Conservation (phyloP, 1,139 yeast genomes). For the Debaryomyces singareniensis region DNA sequence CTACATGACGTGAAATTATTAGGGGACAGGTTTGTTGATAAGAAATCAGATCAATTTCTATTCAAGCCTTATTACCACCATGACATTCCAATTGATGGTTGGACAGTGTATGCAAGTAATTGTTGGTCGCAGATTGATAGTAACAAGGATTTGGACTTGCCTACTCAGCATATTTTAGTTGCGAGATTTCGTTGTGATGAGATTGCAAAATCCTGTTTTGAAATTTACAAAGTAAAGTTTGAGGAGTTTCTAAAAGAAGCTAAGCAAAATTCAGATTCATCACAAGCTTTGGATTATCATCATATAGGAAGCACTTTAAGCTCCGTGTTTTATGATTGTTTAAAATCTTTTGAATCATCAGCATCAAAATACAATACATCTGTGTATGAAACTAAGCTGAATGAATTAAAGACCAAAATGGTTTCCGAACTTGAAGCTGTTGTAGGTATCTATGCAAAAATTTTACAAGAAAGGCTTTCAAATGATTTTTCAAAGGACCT, state of each 20-base stretch:
- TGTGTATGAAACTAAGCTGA: conserved; percentile 61
- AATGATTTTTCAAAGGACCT: conserved; percentile 14
- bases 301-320: conserved; percentile 36
- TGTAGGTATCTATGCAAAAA: conserved; percentile 32
- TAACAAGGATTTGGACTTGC: conserved; percentile 90
- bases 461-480: conserved; percentile 12
- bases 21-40: conserved; percentile 53
- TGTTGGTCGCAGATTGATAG: conserved; percentile 93
- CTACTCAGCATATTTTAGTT: conserved; percentile 92
- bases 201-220: conserved; percentile 50
- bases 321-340: conserved; percentile 36
- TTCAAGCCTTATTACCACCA: conserved; percentile 77
- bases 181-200: conserved; percentile 96
- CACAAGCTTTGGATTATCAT: conserved; percentile 23
- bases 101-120: conserved; percentile 86
- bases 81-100: conserved; percentile 87
- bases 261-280: conserved; percentile 9
- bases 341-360: conserved; percentile 52
- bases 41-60: conserved; percentile 29
- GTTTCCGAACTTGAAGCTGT: conserved; percentile 37
- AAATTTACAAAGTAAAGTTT: conserved; percentile 35
- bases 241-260: conserved; percentile 4
- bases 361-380: conserved; percentile 68
- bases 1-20: conserved; percentile 53
- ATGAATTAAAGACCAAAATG: conserved; percentile 23